Evolutionary conservation across 441 rosid species (phyloP), one percentile per base, ranked within the genome.

Genomic region (Viola pubescens): DNA sequence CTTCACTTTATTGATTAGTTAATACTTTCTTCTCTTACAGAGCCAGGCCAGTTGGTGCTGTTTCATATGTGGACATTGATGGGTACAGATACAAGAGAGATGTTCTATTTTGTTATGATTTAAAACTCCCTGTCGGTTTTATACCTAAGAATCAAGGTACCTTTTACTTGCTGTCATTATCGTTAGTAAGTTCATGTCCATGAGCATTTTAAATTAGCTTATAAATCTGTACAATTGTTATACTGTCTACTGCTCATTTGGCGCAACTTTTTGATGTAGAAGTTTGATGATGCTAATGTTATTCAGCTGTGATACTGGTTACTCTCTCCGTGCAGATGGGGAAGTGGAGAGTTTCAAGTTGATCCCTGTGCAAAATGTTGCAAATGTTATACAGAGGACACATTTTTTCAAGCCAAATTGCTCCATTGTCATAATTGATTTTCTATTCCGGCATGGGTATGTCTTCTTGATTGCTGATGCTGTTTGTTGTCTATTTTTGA

Each of bases 391-490:
- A 26, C 52, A 71, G 62, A 73, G 84, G 77, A 84, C 94, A 5
- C 54, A 72, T 54, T 83, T 81, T 72, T 91, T 79, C 84, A 91
- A 91, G 78, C 75, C 86, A 4, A 91, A 88, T 61, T 88, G 98
- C 78, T 73, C 88, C 11, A 82, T 86, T 47, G 92, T 83, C 77
- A 83, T 88, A 68, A 82, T 81, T 14, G 88, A 88, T 74, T 88
- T 91, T 77, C 77, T 88, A 59, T 83, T 84, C 67, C 95, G 92
- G 40, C 96, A 91, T 13, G 96, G 98, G 92, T 91, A 79, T 64
- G 62, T 68, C 43, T 63, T 76, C 60, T 64, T 60, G 37, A 26
- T 16, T 55, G 37, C 38, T 52, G 11, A 9, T 46, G 6, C 4
- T 41, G 12, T 48, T 63, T 40, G 7, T 51, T 56, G 37, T 44